A percentile compares a stretch with the other conserved stretches of the same genome.
Conservation (phyloP, 2,329 filamentous ascomycete genomes). For the Nemania serpens region DNA sequence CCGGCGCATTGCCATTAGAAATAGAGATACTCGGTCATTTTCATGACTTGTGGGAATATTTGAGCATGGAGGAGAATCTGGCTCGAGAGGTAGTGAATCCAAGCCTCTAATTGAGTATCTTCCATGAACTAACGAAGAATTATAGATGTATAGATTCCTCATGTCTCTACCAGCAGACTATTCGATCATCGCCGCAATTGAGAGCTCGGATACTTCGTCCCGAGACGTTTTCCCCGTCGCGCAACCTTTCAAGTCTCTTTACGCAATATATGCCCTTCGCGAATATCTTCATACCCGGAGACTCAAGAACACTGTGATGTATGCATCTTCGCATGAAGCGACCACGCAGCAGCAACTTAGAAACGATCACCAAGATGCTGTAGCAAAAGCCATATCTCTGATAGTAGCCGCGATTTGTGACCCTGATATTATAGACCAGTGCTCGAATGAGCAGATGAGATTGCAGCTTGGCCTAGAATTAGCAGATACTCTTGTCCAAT, state of each 20-base stretch:
- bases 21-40: constrained; percentile 82
- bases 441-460: constrained; percentile 50
- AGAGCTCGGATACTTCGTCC: constrained; percentile 56
- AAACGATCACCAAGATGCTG: constrained; percentile 40
- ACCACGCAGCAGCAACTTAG: constrained; percentile 32
- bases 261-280: constrained; percentile 69
- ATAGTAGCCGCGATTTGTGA: constrained; percentile 66
- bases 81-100: constrained; percentile 63
- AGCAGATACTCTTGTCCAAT: constrained; percentile 60
- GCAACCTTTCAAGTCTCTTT: constrained; percentile 74
- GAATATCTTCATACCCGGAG: constrained; percentile 59
- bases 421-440: constrained; percentile 54
- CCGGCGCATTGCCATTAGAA: constrained; percentile 68
- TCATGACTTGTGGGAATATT: constrained; percentile 78
- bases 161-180: constrained; percentile 71
- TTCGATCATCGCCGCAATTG: constrained; percentile 63
- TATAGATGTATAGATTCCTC: constrained; percentile 71
- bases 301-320: constrained; percentile 36
- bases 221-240: constrained; percentile 68
- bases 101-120: not conserved
- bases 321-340: constrained; percentile 32
- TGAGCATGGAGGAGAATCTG: constrained; percentile 73
- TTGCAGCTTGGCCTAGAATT: constrained; percentile 57
- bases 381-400: constrained; percentile 55
- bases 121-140: constrained; percentile 11